Evolutionary conservation across 176 grass and related monocot genomes (phyloP).

Genomic region (Tillandsia fasciculata): DNA sequence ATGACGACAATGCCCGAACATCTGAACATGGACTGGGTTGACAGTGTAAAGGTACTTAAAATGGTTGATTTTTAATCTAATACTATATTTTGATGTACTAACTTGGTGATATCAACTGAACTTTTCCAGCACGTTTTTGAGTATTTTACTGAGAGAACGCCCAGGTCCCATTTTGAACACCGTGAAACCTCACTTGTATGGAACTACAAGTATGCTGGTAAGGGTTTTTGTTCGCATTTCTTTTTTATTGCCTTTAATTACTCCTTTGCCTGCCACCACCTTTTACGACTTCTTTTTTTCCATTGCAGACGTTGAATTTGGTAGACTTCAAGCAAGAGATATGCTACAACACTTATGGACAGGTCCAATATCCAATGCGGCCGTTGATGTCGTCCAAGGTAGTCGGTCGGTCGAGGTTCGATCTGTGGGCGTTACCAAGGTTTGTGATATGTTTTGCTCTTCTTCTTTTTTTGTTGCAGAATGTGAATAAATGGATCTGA

Average conservation of each 20-base stretch:
- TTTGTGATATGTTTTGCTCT: constrained; percentile 7
- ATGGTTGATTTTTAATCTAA: constrained; percentile 1
- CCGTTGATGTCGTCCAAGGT: constrained; percentile 98
- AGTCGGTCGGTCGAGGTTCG: constrained; percentile 95
- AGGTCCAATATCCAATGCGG: constrained; percentile 93
- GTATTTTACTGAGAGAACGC: constrained; percentile 97
- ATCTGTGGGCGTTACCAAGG: constrained; percentile 97
- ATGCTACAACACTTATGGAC: constrained; percentile 99
- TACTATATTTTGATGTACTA: constrained; percentile 11
- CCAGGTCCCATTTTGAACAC: constrained; percentile 96
- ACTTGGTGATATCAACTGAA: constrained; percentile 16
- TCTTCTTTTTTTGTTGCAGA: background rate
- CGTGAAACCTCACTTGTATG: constrained; percentile 97
- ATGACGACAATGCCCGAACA: constrained; percentile 99
- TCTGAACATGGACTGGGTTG: constrained; percentile 99
- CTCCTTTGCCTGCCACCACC: background rate
- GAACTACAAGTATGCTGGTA: constrained; percentile 99
- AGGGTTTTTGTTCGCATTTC: background rate
- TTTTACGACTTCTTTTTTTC: background rate
- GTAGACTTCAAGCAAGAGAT: constrained; percentile 97
- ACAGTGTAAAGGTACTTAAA: constrained; percentile 79
- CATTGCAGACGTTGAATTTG: constrained; percentile 83
- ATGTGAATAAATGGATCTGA: background rate
- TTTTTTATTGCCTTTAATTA: background rate
- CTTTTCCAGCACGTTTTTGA: constrained; percentile 85